phyloP scores from a whole-genome alignment of 257 asterid genomes.

The Ehretia macrophylla region DNA sequence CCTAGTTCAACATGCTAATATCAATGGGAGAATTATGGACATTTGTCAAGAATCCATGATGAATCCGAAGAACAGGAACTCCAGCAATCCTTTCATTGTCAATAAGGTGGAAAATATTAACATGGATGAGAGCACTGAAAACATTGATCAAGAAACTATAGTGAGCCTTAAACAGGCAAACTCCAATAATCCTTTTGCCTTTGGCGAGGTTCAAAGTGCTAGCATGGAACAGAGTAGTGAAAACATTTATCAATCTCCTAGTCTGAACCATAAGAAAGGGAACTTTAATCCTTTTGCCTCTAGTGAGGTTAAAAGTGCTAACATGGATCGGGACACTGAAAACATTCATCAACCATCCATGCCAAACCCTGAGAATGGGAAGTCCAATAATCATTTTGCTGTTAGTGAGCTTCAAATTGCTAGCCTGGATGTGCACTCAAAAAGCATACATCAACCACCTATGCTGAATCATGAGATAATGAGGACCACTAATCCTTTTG shows the following conservation, averaged over 20 bases:
- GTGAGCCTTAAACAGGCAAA: neutral
- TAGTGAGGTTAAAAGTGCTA: neutral
- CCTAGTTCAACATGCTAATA: neutral
- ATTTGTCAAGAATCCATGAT: too few species aligned
- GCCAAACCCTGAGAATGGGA: too few species aligned
- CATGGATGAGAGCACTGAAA: too few species aligned
- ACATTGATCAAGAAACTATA: neutral
- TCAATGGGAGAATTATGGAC: neutral
- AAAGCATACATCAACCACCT: neutral
- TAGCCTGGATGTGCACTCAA: neutral
- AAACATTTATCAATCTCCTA: neutral
- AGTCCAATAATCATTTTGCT: neutral
- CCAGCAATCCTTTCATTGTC: neutral
- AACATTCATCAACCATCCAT: constrained; percentile 4
- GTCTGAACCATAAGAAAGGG: neutral
- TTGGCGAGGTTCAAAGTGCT: neutral
- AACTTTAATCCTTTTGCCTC: neutral
- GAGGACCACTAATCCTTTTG: neutral
- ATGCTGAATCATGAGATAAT: too few species aligned
- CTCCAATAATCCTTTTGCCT: neutral
- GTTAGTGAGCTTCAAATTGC: neutral
- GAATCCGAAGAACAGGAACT: neutral
- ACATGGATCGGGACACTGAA: neutral
- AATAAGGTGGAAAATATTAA: neutral
- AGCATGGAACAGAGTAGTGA: neutral